These are phyloP conservation scores for Ophiostoma sp. DNA, from an alignment of 2,329 filamentous ascomycete genomes.

Conservation along the genomic window DNA sequence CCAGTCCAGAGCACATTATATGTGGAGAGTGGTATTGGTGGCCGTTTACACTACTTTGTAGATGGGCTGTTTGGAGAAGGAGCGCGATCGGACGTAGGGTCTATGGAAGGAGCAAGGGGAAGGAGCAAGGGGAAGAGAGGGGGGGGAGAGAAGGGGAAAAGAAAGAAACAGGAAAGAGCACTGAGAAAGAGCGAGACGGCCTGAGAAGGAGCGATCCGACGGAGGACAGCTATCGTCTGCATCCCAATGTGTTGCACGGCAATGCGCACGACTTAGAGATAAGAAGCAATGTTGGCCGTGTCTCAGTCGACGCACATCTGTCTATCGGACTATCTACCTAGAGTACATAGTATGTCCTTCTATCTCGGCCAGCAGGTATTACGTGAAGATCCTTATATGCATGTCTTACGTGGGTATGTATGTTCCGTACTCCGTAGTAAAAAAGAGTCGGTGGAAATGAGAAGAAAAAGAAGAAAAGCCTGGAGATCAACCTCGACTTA, in stretches of 20 bases:
- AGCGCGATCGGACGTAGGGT: neutral
- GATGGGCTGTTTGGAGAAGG: neutral
- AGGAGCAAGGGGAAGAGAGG: neutral
- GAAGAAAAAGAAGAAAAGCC: neutral
- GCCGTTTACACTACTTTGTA: neutral
- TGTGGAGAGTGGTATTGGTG: neutral
- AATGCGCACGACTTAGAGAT: constrained; percentile 2
- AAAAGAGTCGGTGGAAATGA: neutral
- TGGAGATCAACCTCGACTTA: neutral
- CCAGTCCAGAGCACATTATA: neutral
- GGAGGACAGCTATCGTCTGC: neutral
- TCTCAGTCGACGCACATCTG: neutral
- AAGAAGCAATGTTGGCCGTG: constrained; percentile 2
- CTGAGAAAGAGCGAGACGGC: neutral
- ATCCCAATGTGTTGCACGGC: neutral
- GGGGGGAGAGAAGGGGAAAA: neutral
- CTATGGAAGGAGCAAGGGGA: neutral
- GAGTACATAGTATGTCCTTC: too few species aligned
- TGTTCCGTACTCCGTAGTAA: too few species aligned
- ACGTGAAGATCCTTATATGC: neutral
- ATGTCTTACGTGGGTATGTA: neutral
- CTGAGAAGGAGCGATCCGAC: neutral
- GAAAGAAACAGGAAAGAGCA: neutral
- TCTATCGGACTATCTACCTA: neutral
- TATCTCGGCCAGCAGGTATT: neutral